Conservation (phyloP, 2,329 filamentous ascomycete genomes). For the Huntiella bhutanensis region DNA sequence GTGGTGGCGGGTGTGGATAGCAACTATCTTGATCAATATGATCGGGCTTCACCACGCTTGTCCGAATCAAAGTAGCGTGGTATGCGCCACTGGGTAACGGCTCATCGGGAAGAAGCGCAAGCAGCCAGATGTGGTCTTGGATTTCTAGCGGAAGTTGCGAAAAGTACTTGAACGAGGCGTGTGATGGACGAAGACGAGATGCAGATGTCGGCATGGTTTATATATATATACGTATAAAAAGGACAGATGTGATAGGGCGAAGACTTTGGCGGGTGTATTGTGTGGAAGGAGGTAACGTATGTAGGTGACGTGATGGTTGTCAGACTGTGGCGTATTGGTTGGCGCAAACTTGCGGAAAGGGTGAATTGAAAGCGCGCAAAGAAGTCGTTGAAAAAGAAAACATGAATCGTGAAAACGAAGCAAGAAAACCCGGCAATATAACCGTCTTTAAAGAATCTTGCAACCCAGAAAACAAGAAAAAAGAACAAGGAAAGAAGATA, state of each 20-base stretch:
- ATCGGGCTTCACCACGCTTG: not conserved
- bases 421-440: not conserved
- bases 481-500: not conserved
- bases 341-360: no score
- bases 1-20: not conserved
- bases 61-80: slow-evolving; percentile 7
- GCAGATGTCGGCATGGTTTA: no score
- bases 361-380: not conserved
- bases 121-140: slow-evolving; percentile 8
- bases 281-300: no score
- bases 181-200: not conserved
- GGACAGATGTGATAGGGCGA: not conserved
- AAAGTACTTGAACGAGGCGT: slow-evolving; percentile 3
- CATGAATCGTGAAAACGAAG: not conserved
- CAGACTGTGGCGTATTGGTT: no score
- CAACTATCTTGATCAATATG: not conserved
- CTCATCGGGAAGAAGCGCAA: not conserved
- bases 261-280: no score
- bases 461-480: no score
- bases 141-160: slow-evolving; percentile 7
- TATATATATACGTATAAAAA: not conserved
- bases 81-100: slow-evolving; percentile 3
- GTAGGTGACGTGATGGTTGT: no score
- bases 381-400: not conserved
- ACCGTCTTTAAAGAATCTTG: not conserved